Evolutionary conservation across 768 basidiomycete species (phyloP).

Genomic region (Paxillus rubicundulus): DNA sequence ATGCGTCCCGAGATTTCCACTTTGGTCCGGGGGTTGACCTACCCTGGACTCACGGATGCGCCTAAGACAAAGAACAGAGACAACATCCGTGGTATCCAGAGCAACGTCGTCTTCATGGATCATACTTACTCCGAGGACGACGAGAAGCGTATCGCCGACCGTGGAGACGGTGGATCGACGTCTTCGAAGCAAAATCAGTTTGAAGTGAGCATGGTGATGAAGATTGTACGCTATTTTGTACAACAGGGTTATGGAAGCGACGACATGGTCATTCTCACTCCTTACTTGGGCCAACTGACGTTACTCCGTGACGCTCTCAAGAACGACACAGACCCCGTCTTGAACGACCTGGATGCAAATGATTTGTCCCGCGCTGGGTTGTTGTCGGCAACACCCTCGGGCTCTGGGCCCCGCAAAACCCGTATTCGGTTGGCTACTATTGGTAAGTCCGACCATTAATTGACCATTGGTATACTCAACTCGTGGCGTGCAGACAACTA

Average conservation of each 20-base stretch:
- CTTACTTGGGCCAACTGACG: constrained; percentile 64
- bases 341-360: constrained; percentile 59
- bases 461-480: not conserved
- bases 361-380: constrained; percentile 61
- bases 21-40: constrained; percentile 59
- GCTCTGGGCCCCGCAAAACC: constrained; percentile 42
- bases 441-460: constrained; percentile 36
- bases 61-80: constrained; percentile 47
- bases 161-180: constrained; percentile 42
- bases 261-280: constrained; percentile 62
- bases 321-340: constrained; percentile 50
- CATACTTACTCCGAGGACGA: constrained; percentile 58
- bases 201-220: constrained; percentile 63
- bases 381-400: constrained; percentile 37
- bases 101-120: constrained; percentile 60
- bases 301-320: constrained; percentile 47
- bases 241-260: constrained; percentile 68
- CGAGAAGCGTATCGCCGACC: constrained; percentile 39
- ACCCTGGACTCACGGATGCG: constrained; percentile 61
- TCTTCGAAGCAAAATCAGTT: constrained; percentile 61
- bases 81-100: constrained; percentile 50
- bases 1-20: constrained; percentile 75
- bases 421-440: constrained; percentile 62
- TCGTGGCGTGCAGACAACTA: constrained; percentile 54
- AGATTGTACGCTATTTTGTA: constrained; percentile 60